phyloP scores from a whole-genome alignment of 169 alveolate genomes.

The Plasmodium fragile region DNA sequence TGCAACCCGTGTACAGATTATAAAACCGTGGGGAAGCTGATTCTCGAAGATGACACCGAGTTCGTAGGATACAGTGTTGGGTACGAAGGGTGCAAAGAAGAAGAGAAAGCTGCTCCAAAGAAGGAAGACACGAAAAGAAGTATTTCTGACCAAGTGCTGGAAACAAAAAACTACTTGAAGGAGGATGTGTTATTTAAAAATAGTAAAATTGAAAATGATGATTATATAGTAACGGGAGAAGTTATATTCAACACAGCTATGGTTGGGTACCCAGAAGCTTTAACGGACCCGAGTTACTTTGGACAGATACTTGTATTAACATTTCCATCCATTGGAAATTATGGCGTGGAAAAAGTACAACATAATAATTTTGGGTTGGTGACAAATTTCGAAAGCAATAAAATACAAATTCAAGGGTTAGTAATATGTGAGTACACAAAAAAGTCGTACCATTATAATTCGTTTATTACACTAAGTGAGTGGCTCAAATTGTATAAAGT shows the following conservation, averaged over 20 bases:
- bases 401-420: conserved; percentile 84
- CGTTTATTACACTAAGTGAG: conserved; percentile 49
- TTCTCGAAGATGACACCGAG: conserved; percentile 63
- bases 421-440: conserved; percentile 88
- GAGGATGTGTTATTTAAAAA: conserved; percentile 38
- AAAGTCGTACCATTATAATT: conserved; percentile 47
- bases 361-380: conserved; percentile 85
- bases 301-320: conserved; percentile 91
- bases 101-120: background rate
- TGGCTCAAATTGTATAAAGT: conserved; percentile 42
- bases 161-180: background rate
- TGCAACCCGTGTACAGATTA: conserved; percentile 15
- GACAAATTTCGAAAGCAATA: conserved; percentile 84
- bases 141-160: conserved; percentile 10
- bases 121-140: background rate
- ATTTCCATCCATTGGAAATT: conserved; percentile 90
- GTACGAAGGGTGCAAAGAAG: conserved; percentile 53
- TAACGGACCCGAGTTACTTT: conserved; percentile 90
- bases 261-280: conserved; percentile 93
- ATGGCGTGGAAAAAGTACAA: conserved; percentile 89
- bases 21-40: conserved; percentile 68
- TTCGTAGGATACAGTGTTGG: conserved; percentile 73
- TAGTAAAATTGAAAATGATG: conserved; percentile 68
- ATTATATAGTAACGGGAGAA: conserved; percentile 84
- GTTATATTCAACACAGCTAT: conserved; percentile 91